These are phyloP conservation scores for Erucastrum elatum DNA, from an alignment of 345 rosid genomes.

Conservation along the genomic window DNA sequence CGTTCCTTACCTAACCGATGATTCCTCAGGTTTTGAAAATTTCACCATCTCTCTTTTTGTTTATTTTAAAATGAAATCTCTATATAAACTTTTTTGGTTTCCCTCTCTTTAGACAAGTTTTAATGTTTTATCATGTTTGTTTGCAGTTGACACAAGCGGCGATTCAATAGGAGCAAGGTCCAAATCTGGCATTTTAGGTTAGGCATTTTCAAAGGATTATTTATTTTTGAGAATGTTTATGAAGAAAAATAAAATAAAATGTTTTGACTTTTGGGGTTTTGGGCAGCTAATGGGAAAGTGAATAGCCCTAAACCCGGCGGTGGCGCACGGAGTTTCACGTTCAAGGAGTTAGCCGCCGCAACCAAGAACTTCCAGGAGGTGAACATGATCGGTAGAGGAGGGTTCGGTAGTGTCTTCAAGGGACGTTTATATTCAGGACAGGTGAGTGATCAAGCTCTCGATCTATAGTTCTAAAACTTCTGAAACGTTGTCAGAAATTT, in stretches of 20 bases:
- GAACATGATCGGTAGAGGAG: constrained; percentile 89
- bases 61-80: neutral
- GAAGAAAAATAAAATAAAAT: neutral
- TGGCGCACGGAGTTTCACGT: constrained; percentile 81
- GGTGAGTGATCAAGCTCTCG: constrained; percentile 36
- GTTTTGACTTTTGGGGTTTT: neutral
- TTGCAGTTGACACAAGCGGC: constrained; percentile 36
- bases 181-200: constrained; percentile 38
- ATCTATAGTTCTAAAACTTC: neutral
- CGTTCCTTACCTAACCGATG: constrained; percentile 40
- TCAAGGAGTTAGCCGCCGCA: constrained; percentile 71
- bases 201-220: neutral
- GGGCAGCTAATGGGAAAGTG: constrained; percentile 44
- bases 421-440: constrained; percentile 76
- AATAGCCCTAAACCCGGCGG: constrained; percentile 41
- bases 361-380: constrained; percentile 68
- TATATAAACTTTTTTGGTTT: neutral
- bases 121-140: neutral
- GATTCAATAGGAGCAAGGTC: constrained; percentile 27
- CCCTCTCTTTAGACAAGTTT: neutral
- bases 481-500: neutral
- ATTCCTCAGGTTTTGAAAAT: constrained; percentile 49
- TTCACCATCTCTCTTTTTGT: neutral
- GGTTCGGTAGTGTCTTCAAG: constrained; percentile 88
- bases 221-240: neutral